phyloP scores from a whole-genome alignment of 78 protist genomes.

The Guillardia theta region DNA sequence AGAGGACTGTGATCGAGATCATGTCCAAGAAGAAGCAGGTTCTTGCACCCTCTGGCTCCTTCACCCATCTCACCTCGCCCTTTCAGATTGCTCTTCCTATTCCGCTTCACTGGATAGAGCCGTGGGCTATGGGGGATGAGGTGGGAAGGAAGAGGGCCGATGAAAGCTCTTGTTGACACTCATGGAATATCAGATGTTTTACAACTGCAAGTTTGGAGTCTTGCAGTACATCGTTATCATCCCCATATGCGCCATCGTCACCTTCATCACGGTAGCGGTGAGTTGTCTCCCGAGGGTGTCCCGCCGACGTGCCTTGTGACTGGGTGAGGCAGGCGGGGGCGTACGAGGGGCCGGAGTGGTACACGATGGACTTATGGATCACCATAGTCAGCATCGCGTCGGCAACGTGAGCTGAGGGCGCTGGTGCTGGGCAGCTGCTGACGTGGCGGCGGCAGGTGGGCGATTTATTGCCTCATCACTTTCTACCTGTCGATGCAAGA shows the following conservation, averaged over 20 bases:
- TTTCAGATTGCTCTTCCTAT: not conserved
- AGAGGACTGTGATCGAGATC: not conserved
- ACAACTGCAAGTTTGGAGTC: slow-evolving; percentile 36
- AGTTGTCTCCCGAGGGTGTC: too few species aligned
- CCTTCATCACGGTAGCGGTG: too few species aligned
- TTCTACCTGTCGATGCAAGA: slow-evolving; percentile 28
- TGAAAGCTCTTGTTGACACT: too few species aligned
- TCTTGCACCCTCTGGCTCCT: not conserved
- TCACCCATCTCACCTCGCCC: not conserved
- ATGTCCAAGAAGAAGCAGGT: slow-evolving; percentile 13
- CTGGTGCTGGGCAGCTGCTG: too few species aligned
- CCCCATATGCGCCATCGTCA: not conserved
- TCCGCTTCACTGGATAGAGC: not conserved
- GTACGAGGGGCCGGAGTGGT: not conserved
- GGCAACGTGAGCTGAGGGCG: too few species aligned
- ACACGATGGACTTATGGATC: slow-evolving; percentile 20
- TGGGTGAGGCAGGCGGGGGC: not conserved
- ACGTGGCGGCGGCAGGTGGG: too few species aligned
- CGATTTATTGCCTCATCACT: slow-evolving; percentile 42
- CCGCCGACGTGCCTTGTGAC: not conserved
- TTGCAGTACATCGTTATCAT: slow-evolving; percentile 1
- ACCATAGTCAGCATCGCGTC: not conserved
- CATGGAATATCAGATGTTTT: too few species aligned
- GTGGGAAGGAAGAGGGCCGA: too few species aligned
- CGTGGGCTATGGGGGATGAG: slow-evolving; percentile 39